Percentiles rank a stretch among this genome's conserved stretches.
phyloP scores from a whole-genome alignment of 768 basidiomycete species.

The Mycena vitilis region DNA sequence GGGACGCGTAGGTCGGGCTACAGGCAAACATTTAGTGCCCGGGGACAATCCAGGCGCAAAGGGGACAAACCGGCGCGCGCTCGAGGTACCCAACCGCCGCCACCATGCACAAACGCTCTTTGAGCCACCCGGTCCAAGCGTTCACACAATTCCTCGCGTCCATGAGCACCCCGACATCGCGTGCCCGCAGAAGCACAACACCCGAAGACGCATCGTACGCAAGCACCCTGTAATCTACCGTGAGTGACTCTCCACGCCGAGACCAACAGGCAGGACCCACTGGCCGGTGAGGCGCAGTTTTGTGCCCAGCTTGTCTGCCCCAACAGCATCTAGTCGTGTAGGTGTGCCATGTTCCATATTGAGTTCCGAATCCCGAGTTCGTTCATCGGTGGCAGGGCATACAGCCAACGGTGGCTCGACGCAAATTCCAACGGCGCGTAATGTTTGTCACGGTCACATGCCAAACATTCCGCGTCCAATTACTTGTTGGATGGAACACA shows the following conservation, averaged over 20 bases:
- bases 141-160: constrained; percentile 67
- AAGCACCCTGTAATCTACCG: constrained; percentile 57
- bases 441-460: too few relatives aligned
- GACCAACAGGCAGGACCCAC: constrained; percentile 49
- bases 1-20: constrained; percentile 57
- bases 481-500: neutral
- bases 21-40: constrained; percentile 24
- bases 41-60: constrained; percentile 1
- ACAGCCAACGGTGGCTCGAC: neutral
- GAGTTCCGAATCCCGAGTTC: constrained; percentile 36
- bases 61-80: constrained; percentile 50
- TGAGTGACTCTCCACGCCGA: neutral
- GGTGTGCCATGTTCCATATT: constrained; percentile 60
- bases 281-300: constrained; percentile 72
- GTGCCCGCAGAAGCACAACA: constrained; percentile 61
- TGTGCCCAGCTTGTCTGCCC: constrained; percentile 52
- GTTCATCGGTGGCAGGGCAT: neutral
- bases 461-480: constrained; percentile 4
- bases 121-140: constrained; percentile 58
- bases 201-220: constrained; percentile 64
- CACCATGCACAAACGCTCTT: constrained; percentile 62
- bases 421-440: neutral
- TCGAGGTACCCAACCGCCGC: constrained; percentile 73
- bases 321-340: constrained; percentile 55
- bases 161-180: constrained; percentile 63